Base-by-base conservation (phyloP, 2,329 filamentous ascomycete genomes). In the Coleophoma cylindrospora region DNA sequence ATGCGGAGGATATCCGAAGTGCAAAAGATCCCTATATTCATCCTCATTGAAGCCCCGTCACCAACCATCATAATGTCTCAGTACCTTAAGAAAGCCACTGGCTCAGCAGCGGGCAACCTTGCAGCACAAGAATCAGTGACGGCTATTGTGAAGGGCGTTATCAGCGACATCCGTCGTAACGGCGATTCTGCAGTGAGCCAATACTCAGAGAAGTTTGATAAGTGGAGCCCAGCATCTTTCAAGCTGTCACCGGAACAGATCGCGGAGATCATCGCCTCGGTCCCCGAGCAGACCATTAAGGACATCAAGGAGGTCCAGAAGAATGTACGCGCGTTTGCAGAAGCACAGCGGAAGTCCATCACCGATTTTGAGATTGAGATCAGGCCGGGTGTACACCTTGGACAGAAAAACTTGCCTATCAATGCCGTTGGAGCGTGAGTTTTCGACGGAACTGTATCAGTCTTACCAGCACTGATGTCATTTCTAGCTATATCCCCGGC, bases 131-230 rank as follows among this genome's bases (percentile, higher is more conserved):
- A 33, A 38, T 32, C 36, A 19, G 69, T 74, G 9, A 50, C 68
- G 0, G 49, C 58, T 17, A 74, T 78, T 40, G 75, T 79, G 12
- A 69, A 68, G 38, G 63, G 61, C 2, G 73, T 79, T 14, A 77
- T 80, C 48, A 66, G 71, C 22, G 66, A 71, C 33, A 73, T 80
- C 51, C 67, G 72, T 0, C 49, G 51, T 4, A 68, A 74, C 19
- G 76, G 76, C 3, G 76, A 80, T 50, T 53, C 57, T 1, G 75
- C 76, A 0, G 74, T 80, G 4, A 65, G 73, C 2, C 58, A 55
- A 1, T 79, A 78, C 59, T 75, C 72, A 1, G 69, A 76, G 48
- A 74, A 76, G 53, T 80, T 80, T 50, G 76, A 80, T 59, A 73
- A 74, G 50, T 80, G 77, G 76, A 68, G 68, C 1, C 76, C 76